Evolutionary conservation across 768 basidiomycete species (phyloP).

Genomic region (Russula sp.): DNA sequence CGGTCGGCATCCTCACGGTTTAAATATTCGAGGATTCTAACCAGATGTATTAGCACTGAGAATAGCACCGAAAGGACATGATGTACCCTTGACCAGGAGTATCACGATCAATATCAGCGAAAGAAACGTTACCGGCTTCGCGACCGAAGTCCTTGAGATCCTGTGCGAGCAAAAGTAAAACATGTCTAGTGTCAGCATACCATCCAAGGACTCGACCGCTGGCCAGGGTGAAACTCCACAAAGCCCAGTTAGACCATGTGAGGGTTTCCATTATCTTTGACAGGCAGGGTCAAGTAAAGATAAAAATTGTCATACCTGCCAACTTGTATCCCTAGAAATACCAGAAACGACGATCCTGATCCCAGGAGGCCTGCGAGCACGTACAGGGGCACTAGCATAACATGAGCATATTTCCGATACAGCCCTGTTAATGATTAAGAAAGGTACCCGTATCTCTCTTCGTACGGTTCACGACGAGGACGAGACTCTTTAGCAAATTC

Average conservation of each 20-base stretch:
- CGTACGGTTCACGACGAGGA: conserved; percentile 69
- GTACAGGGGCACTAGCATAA: conserved; percentile 40
- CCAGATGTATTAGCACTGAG: not conserved
- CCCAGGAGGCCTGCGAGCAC: conserved; percentile 72
- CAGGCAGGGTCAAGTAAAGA: conserved; percentile 2
- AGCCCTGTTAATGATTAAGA: not conserved
- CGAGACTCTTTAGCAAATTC: conserved; percentile 94
- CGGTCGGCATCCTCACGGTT: conserved; percentile 87
- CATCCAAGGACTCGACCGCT: not conserved
- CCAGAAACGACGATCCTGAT: conserved; percentile 82
- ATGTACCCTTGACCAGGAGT: conserved; percentile 80
- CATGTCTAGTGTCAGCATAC: conserved; percentile 3
- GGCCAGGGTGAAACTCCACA: not conserved
- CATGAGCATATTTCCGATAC: conserved; percentile 6
- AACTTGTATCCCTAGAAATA: conserved; percentile 91
- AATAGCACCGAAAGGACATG: conserved; percentile 1
- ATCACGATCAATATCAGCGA: conserved; percentile 92
- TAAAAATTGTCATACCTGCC: conserved; percentile 79
- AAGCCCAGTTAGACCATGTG: not conserved
- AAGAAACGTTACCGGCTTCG: conserved; percentile 87
- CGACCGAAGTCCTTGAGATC: conserved; percentile 98
- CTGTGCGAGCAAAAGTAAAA: conserved; percentile 38
- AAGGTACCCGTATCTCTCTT: conserved; percentile 45
- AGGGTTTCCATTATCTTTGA: not conserved
- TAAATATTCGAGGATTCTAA: conserved; percentile 85